Conservation (phyloP, 495 filamentous ascomycete species). For the Podospora bellae-mahoneyi region DNA sequence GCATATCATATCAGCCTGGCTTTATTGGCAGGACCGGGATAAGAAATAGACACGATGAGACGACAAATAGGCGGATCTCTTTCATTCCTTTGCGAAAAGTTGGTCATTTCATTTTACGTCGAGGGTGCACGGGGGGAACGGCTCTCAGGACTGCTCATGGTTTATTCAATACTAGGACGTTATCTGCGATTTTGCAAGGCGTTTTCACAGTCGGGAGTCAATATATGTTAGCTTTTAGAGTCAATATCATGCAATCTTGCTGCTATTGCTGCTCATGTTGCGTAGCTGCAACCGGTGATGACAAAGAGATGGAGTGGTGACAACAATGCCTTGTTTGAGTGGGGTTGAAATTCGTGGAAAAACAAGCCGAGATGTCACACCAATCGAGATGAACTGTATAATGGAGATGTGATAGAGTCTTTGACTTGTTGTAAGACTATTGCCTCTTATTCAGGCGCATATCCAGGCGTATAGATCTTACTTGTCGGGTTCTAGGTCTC, state of each 20-base stretch:
- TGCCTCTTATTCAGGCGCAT: not conserved
- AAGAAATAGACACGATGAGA: not conserved
- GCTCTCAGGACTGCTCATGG: not conserved
- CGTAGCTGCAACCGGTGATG: not conserved
- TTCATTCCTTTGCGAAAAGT: not conserved
- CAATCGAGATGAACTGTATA: not conserved
- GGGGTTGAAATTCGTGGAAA: not conserved
- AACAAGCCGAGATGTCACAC: not conserved
- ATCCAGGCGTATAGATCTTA: not conserved
- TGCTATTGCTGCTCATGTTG: not conserved
- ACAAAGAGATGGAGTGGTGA: not conserved
- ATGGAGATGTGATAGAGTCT: not conserved
- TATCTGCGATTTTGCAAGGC: constrained; percentile 3
- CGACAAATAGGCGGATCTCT: not conserved
- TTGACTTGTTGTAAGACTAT: not conserved
- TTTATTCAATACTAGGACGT: constrained; percentile 6
- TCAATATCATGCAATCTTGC: not conserved
- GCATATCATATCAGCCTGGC: not conserved
- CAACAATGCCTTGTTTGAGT: not conserved
- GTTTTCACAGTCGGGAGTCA: constrained; percentile 6
- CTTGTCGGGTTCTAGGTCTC: not conserved
- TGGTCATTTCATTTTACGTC: not conserved
- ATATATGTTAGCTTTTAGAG: constrained; percentile 10
- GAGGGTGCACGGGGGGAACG: not conserved
- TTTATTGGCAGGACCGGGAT: not conserved